Evolutionary conservation across 768 basidiomycete species (phyloP).

Genomic region (Rhizopogon rudus): DNA sequence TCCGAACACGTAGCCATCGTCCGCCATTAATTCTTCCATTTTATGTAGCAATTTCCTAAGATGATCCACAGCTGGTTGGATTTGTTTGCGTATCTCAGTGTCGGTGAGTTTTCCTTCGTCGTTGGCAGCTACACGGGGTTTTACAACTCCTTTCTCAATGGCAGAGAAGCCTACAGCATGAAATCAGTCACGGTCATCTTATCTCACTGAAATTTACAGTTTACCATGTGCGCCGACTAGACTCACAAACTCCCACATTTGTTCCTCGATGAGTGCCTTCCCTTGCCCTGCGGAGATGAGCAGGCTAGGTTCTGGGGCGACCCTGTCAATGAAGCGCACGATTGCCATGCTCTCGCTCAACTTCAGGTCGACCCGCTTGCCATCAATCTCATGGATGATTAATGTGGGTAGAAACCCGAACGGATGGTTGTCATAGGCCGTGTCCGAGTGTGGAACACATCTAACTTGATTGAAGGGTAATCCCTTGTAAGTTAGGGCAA

Average conservation of each 20-base stretch:
- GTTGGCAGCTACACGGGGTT: conserved; percentile 22
- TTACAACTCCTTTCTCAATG: conserved; percentile 27
- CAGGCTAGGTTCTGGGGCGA: conserved; percentile 23
- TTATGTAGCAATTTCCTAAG: conserved; percentile 13
- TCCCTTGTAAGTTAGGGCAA: conserved; percentile 23
- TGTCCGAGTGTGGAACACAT: conserved; percentile 23
- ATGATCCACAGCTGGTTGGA: conserved; percentile 12
- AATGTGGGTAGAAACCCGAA: conserved; percentile 29
- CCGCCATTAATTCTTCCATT: conserved; percentile 20
- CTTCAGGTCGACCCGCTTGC: conserved; percentile 16
- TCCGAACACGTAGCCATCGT: conserved; percentile 25
- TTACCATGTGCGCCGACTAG: conserved; percentile 20
- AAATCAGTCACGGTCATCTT: conserved; percentile 1
- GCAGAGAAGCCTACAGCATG: conserved; percentile 19
- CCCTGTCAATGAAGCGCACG: conserved; percentile 23
- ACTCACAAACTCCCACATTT: conserved; percentile 30
- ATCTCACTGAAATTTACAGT: neutral
- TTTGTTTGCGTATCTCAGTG: conserved; percentile 13
- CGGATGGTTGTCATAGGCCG: conserved; percentile 22
- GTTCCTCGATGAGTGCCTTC: conserved; percentile 18
- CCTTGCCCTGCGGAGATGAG: conserved; percentile 16
- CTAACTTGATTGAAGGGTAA: conserved; percentile 21
- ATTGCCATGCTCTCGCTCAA: conserved; percentile 26
- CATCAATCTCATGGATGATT: conserved; percentile 22
- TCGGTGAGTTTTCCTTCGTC: conserved; percentile 20